Evolutionary conservation across 164 flowering plant genomes (phyloP).

Genomic region (Liriodendron chinense): DNA sequence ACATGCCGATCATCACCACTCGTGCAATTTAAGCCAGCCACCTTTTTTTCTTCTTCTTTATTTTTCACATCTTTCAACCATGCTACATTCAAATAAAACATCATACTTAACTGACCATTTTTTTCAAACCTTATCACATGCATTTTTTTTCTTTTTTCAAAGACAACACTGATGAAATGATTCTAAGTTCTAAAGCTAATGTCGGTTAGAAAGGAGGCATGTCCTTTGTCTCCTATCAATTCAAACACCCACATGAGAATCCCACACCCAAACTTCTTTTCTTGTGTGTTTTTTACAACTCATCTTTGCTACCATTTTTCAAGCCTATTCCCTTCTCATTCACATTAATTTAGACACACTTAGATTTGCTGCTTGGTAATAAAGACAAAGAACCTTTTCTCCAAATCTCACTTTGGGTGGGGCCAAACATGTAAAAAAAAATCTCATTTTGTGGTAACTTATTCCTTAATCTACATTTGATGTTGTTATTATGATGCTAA

Average conservation of each 20-base stretch:
- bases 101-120: neutral
- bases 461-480: neutral
- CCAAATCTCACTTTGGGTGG: slow-evolving; percentile 1
- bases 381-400: slow-evolving; percentile 21
- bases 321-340: neutral
- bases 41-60: neutral
- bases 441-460: neutral
- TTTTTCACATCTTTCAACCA: neutral
- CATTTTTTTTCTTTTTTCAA: neutral
- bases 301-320: neutral
- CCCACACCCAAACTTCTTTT: slow-evolving; percentile 4
- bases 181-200: slow-evolving; percentile 5
- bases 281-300: neutral
- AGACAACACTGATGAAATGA: neutral
- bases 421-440: neutral
- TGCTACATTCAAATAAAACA: neutral
- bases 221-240: slow-evolving; percentile 3
- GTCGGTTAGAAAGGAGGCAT: slow-evolving; percentile 12
- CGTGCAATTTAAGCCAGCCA: neutral
- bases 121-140: neutral
- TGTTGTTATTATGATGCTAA: neutral
- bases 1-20: neutral
- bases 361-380: neutral
- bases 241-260: slow-evolving; percentile 10
- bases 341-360: neutral